Base-by-base conservation (phyloP, 306 rosid species). In the Aeschynomene evenia region DNA sequence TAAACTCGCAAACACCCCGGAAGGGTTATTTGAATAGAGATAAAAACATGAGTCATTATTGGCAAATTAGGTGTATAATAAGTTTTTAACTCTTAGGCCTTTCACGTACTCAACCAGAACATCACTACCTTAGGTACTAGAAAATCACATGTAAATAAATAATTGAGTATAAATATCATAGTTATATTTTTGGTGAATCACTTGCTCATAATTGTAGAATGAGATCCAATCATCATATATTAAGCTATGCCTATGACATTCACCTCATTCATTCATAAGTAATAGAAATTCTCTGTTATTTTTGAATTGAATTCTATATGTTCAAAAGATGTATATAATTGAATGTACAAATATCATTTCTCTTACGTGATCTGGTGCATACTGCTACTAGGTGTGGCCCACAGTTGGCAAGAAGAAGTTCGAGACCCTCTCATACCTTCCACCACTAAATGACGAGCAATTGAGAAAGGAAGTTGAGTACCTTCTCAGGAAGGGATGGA, bases 391-490 rank as follows among this genome's bases (percentile, higher is more conserved):
- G 96, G 96, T 89, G 82, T 92, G 98, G 96, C 96, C 97, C 2
- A 63, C 96, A 61, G 0, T 37, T n/a, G 91, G 89, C 2, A 0
- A 9, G 80, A 80, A 77, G 96, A 88, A 89, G 80, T 90, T 78
- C 13, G 96, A 93, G 96, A 90, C 96, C n/a, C 87, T 93, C 7
- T 90, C 98, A 1, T 90, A 90, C 85, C 77, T 93, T 0, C 96
- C 91, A 28, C 61, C 62, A 1, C 77, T 90, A 1, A 0, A 18
- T 0, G 0, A 0, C 0, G 70, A 29, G 0, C 7, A 39, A 15
- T 70, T 89, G 89, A 7, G 4, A 0, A 87, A 72, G 82, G 83
- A 92, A 82, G n/a, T 86, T 0, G 91, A 75, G 0, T 92, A 92
- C 86, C 93, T 92, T 51, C 65, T 92, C 0, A 55, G 75, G 28